These are phyloP conservation scores for Rutstroemia sp. DNA, from an alignment of 2,329 filamentous ascomycete genomes.

Conservation along the genomic window DNA sequence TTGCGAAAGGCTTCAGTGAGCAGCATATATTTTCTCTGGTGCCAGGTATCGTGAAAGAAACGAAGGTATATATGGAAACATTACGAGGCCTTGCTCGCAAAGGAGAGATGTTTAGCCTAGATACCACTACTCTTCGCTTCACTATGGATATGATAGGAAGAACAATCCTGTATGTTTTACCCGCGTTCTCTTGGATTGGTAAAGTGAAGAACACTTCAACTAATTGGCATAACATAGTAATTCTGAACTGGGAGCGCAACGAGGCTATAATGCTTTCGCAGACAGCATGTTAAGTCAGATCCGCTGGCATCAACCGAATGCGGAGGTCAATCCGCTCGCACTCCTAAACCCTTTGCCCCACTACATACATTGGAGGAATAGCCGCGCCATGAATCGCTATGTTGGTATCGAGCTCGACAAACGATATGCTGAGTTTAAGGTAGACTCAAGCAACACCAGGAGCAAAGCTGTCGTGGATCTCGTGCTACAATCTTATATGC, in stretches of 20 bases:
- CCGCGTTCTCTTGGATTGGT: not conserved
- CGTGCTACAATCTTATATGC: not conserved
- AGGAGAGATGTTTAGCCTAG: constrained; percentile 14
- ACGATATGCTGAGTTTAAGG: constrained; percentile 10
- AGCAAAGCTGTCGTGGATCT: constrained; percentile 9
- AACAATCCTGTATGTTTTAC: constrained; percentile 2
- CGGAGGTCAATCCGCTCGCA: constrained; percentile 11
- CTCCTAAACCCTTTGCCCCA: constrained; percentile 1
- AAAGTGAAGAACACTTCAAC: not conserved
- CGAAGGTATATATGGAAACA: constrained; percentile 7
- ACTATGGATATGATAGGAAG: constrained; percentile 20
- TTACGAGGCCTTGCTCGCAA: constrained; percentile 13
- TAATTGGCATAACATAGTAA: not conserved
- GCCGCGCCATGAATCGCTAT: constrained; percentile 16
- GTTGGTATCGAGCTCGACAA: constrained; percentile 17
- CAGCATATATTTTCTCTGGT: constrained; percentile 9
- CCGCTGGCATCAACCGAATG: constrained; percentile 12
- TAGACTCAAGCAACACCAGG: not conserved
- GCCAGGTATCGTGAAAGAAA: constrained; percentile 11
- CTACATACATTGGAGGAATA: constrained; percentile 15
- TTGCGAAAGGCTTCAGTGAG: constrained; percentile 18
- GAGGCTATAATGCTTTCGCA: constrained; percentile 9
- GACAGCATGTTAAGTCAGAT: constrained; percentile 16
- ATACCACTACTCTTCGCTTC: constrained; percentile 15
- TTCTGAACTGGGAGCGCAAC: not conserved